A percentile compares a stretch with the other conserved stretches of the same genome.
phyloP scores from a whole-genome alignment of 495 filamentous ascomycete genomes.

The Aspergillus cavernicola region DNA sequence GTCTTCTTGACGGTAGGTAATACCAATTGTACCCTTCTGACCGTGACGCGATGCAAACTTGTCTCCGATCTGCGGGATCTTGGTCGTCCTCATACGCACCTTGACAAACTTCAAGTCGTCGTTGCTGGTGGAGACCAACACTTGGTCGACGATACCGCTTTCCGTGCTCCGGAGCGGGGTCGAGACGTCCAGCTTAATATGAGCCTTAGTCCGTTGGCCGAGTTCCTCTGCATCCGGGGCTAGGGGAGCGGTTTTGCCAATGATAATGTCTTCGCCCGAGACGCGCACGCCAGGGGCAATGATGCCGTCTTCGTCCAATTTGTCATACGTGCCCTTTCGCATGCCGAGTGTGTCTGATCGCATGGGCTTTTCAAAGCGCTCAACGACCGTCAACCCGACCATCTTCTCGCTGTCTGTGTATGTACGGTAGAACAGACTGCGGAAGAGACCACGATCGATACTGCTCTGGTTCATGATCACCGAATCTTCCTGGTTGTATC shows the following conservation, averaged over 20 bases:
- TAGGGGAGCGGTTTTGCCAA: slow-evolving; percentile 95
- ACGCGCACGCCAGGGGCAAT: slow-evolving; percentile 90
- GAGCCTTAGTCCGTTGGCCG: slow-evolving; percentile 81
- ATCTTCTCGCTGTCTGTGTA: slow-evolving; percentile 96
- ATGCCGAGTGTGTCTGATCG: slow-evolving; percentile 81
- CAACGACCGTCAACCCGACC: slow-evolving; percentile 82
- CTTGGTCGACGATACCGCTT: slow-evolving; percentile 92
- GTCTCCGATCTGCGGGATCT: slow-evolving; percentile 97
- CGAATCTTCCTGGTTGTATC: slow-evolving; percentile 99
- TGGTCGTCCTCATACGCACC: slow-evolving; percentile 94
- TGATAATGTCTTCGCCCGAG: slow-evolving; percentile 97
- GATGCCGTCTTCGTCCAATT: slow-evolving; percentile 93
- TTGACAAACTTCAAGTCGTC: slow-evolving; percentile 90
- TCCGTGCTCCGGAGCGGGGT: slow-evolving; percentile 93
- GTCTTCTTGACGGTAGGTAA: slow-evolving; percentile 94
- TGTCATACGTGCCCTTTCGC: slow-evolving; percentile 96
- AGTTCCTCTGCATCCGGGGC: slow-evolving; percentile 89
- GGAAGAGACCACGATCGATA: slow-evolving; percentile 94
- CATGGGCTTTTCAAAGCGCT: slow-evolving; percentile 92
- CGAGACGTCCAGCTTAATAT: slow-evolving; percentile 91
- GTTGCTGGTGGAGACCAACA: slow-evolving; percentile 83
- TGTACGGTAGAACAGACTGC: slow-evolving; percentile 94
- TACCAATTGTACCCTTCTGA: slow-evolving; percentile 98
- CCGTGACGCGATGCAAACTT: slow-evolving; percentile 99
- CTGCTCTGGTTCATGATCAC: slow-evolving; percentile 99